phyloP scores from a whole-genome alignment of 805 yeast species.

The Sugiyamaella americana region DNA sequence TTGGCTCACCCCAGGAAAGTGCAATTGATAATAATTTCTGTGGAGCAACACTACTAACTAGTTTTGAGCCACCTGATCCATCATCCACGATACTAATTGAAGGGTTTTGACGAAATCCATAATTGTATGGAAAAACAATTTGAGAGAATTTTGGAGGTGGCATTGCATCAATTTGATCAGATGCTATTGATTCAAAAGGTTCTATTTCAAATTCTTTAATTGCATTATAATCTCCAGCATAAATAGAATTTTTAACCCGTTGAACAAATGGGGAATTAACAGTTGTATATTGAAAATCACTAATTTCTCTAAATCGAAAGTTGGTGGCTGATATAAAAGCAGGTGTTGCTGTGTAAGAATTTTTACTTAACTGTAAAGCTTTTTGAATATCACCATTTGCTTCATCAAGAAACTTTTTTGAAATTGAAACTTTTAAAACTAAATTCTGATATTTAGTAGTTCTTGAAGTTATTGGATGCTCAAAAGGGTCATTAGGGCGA shows the following conservation, averaged over 20 bases:
- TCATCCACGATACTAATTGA: constrained; percentile 47
- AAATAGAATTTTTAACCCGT: constrained; percentile 37
- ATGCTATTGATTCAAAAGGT: constrained; percentile 19
- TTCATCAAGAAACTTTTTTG: constrained; percentile 24
- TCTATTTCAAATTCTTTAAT: constrained; percentile 37
- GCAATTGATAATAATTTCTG: constrained; percentile 30
- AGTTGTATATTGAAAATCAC: constrained; percentile 77
- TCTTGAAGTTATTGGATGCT: constrained; percentile 45
- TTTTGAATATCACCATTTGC: constrained; percentile 41
- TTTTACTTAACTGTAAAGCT: constrained; percentile 61
- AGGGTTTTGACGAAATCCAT: constrained; percentile 72
- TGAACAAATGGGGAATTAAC: constrained; percentile 47
- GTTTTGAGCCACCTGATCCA: constrained; percentile 37
- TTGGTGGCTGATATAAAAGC: constrained; percentile 62
- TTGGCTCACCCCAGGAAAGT: constrained; percentile 31
- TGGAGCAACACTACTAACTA: constrained; percentile 30
- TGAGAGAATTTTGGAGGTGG: constrained; percentile 85
- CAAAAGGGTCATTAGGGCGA: constrained; percentile 33
- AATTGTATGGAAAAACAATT: constrained; percentile 68
- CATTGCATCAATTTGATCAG: constrained; percentile 53
- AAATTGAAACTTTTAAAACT: constrained; percentile 31
- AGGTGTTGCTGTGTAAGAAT: constrained; percentile 47
- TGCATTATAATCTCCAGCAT: constrained; percentile 37
- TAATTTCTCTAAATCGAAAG: constrained; percentile 74
- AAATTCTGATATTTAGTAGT: constrained; percentile 25